Conservation (phyloP, 805 yeast genomes). For the Starmera amethionina region DNA sequence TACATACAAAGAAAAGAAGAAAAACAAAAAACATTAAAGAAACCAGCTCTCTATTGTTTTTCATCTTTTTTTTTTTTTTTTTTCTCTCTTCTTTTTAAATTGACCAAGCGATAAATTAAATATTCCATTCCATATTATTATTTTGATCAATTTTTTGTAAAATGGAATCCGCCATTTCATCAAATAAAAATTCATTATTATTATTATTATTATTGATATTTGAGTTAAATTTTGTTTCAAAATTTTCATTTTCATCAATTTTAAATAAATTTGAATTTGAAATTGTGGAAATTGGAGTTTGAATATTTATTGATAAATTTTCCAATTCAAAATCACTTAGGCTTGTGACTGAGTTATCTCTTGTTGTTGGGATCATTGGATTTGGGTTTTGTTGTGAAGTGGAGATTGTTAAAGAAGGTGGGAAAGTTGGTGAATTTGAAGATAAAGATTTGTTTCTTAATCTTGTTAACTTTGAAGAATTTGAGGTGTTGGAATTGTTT, state of each 20-base stretch:
- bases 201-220: slow-evolving; percentile 2
- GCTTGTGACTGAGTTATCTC: slow-evolving; percentile 18
- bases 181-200: slow-evolving; percentile 6
- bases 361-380: slow-evolving; percentile 3
- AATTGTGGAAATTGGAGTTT: slow-evolving; percentile 1
- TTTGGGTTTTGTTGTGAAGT: not conserved
- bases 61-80: too few species aligned
- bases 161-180: slow-evolving; percentile 18
- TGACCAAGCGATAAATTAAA: slow-evolving; percentile 1
- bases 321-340: slow-evolving; percentile 12
- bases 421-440: not conserved
- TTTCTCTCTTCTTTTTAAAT: too few species aligned
- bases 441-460: slow-evolving; percentile 1
- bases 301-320: not conserved
- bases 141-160: slow-evolving; percentile 5
- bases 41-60: too few species aligned
- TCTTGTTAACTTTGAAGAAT: not conserved
- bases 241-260: slow-evolving; percentile 17
- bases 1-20: too few species aligned
- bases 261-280: slow-evolving; percentile 8
- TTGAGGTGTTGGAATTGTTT: not conserved
- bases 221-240: not conserved
- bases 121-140: slow-evolving; percentile 13
- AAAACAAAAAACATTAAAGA: too few species aligned
- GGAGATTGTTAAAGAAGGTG: not conserved